phyloP scores from a whole-genome alignment of 2,329 filamentous ascomycete genomes.

The Lasiodiplodia theobromae region DNA sequence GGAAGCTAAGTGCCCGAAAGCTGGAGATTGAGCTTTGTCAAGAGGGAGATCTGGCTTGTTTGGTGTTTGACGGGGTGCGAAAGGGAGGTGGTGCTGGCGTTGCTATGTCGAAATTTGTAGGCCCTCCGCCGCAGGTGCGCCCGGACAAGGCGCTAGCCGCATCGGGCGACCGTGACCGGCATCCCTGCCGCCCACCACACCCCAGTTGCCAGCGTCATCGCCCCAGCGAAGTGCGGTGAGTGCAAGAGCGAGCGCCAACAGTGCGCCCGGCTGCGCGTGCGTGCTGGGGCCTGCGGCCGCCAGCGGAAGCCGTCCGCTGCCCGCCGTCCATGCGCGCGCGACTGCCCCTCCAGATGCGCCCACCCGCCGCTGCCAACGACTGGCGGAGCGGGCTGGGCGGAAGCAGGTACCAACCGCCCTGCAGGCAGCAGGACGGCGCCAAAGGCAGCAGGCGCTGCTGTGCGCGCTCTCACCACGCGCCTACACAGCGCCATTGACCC shows the following conservation, averaged over 20 bases:
- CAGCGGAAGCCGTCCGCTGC: slow-evolving; percentile 20
- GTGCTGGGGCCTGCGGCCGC: background rate
- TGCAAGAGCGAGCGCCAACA: slow-evolving; percentile 9
- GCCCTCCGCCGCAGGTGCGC: slow-evolving; percentile 28
- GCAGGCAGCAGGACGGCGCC: slow-evolving; percentile 1
- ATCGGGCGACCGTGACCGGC: background rate
- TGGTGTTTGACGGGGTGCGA: slow-evolving; percentile 30
- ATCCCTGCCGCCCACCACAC: slow-evolving; percentile 20
- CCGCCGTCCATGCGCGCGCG: slow-evolving; percentile 14
- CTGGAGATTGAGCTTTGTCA: slow-evolving; percentile 30
- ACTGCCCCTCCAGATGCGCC: slow-evolving; percentile 9
- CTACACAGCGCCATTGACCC: background rate
- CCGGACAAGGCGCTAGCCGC: slow-evolving; percentile 24
- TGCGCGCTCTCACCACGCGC: background rate
- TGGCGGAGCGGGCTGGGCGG: slow-evolving; percentile 18
- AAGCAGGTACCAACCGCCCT: slow-evolving; percentile 22
- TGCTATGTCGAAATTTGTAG: slow-evolving; percentile 30
- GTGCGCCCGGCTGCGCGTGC: background rate
- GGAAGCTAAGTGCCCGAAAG: slow-evolving; percentile 58
- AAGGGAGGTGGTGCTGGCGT: slow-evolving; percentile 30
- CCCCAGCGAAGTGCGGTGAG: slow-evolving; percentile 26
- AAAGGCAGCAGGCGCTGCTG: slow-evolving; percentile 8
- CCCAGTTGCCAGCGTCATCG: slow-evolving; percentile 20
- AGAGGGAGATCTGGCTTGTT: slow-evolving; percentile 29
- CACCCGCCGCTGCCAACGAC: slow-evolving; percentile 2